Base-by-base conservation (phyloP, 441 rosid genomes). In the Theobroma grandiflorum region DNA sequence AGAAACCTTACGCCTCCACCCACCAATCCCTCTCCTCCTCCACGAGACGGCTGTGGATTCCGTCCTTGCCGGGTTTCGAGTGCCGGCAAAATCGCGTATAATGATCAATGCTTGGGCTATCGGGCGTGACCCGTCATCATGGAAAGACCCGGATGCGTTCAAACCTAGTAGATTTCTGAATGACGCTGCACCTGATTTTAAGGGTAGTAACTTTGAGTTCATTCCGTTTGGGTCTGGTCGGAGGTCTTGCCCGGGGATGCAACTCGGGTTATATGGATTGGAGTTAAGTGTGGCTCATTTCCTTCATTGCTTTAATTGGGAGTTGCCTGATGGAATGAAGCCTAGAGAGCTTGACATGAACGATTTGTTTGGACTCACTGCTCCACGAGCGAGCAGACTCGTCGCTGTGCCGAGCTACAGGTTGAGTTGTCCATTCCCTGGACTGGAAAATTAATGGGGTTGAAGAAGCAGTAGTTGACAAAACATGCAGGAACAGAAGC, bases 161-260 rank as follows among this genome's bases (percentile, higher is more conserved):
- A 86, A 72, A 38, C 97, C 97, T 0, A 35, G 84, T 6, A 82
- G 98, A 86, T 92, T 94, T 77, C 10, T 90, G 83, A 67, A 84
- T 0, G 68, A 71, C 0, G 79, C 77, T 2, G 89, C 89, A 8
- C 94, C 95, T 0, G 95, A 92, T 76, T 94, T 86, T 33, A 89
- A 82, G 73, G 97, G 95, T 9, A 85, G 62, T 68, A 65, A 90
- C 55, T 92, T 90, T 37, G 95, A 94, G 85, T 91, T 79, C 64
- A 85, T 94, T 9, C 93, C 94, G 2, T 91, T 91, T 26, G 97
- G 98, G 80, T 94, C 95, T 75, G 98, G 98, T 77, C 82, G 98
- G 35, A 84, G 96, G 82, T 92, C 98, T 0, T 94, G 98, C 62
- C 98, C 96, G 2, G 98, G 95, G 3, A 92, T 91, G 98, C 98